These are phyloP conservation scores for Crucibulum laeve DNA, from an alignment of 768 basidiomycete genomes.

Conservation along the genomic window DNA sequence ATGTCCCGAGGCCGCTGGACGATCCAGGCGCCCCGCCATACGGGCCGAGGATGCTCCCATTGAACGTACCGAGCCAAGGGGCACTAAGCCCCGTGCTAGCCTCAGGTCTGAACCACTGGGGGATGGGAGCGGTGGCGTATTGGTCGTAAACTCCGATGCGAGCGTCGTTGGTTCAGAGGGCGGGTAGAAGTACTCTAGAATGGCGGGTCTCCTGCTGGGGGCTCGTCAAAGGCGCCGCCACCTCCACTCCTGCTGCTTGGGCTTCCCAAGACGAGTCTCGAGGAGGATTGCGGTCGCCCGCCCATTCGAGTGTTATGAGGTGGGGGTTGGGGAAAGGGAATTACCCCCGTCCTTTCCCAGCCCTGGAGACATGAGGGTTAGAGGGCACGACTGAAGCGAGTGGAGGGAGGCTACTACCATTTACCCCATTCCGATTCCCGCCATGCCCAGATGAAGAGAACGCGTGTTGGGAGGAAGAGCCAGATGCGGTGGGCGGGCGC, in stretches of 20 bases:
- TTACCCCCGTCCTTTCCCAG: slow-evolving; percentile 40
- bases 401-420: slow-evolving; percentile 66
- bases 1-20: too few species aligned
- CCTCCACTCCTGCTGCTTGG: neutral
- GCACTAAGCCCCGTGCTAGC: too few species aligned
- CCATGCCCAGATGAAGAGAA: too few species aligned
- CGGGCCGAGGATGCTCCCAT: too few species aligned
- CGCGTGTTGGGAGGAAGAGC: slow-evolving; percentile 21
- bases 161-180: slow-evolving; percentile 39
- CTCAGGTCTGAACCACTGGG: too few species aligned
- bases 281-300: slow-evolving; percentile 9
- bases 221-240: slow-evolving; percentile 4
- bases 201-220: slow-evolving; percentile 47
- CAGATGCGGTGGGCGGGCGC: slow-evolving; percentile 35
- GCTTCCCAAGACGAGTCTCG: slow-evolving; percentile 3
- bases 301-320: slow-evolving; percentile 2
- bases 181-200: slow-evolving; percentile 81
- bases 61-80: too few species aligned
- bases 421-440: too few species aligned
- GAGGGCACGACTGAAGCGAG: slow-evolving; percentile 77
- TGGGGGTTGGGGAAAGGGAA: slow-evolving; percentile 48
- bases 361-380: slow-evolving; percentile 48
- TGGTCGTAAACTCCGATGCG: slow-evolving; percentile 15
- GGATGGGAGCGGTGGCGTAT: slow-evolving; percentile 41
- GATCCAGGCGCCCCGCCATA: too few species aligned